Percentiles rank a stretch among this genome's conserved stretches.
phyloP scores from a whole-genome alignment of 2,329 filamentous ascomycete genomes.

The Polychaeton citri region DNA sequence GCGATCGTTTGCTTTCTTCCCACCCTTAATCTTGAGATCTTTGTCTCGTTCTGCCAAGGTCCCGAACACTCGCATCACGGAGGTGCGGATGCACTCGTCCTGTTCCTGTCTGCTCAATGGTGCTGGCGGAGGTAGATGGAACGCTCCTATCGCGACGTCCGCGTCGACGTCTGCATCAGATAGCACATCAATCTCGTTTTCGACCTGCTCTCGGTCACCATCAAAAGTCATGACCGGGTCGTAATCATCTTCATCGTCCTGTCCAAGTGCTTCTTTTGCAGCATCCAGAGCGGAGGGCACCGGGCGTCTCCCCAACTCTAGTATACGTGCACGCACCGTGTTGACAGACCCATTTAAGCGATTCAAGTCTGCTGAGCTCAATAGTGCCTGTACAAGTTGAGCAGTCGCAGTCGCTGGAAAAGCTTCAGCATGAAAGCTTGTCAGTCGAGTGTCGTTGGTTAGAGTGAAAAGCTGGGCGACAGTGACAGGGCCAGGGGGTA shows the following conservation, averaged over 20 bases:
- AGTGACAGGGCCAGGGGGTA: conserved; percentile 63
- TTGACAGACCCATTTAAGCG: conserved; percentile 61
- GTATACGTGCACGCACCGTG: conserved; percentile 33
- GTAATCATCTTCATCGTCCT: conserved; percentile 78
- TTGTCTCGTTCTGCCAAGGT: conserved; percentile 60
- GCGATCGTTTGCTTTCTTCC: conserved; percentile 37
- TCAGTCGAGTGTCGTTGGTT: conserved; percentile 59
- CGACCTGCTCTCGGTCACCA: conserved; percentile 64
- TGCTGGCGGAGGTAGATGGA: conserved; percentile 65
- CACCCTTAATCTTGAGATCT: conserved; percentile 56
- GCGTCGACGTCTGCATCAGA: conserved; percentile 27
- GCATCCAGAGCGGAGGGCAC: conserved; percentile 15
- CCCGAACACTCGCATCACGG: conserved; percentile 63
- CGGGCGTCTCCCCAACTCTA: conserved; percentile 22
- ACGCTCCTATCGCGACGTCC: conserved; percentile 53
- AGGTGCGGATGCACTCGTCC: conserved; percentile 59
- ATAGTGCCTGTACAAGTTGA: conserved; percentile 66
- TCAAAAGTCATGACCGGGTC: conserved; percentile 73
- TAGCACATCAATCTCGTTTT: conserved; percentile 62
- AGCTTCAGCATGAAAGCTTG: conserved; percentile 68
- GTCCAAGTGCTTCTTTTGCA: conserved; percentile 18
- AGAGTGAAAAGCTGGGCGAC: conserved; percentile 79
- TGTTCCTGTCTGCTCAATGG: conserved; percentile 59
- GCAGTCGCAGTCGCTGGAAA: conserved; percentile 64
- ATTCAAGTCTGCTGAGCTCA: conserved; percentile 57